Conservation (phyloP, 805 yeast species). For the Lipomyces lipofer region DNA sequence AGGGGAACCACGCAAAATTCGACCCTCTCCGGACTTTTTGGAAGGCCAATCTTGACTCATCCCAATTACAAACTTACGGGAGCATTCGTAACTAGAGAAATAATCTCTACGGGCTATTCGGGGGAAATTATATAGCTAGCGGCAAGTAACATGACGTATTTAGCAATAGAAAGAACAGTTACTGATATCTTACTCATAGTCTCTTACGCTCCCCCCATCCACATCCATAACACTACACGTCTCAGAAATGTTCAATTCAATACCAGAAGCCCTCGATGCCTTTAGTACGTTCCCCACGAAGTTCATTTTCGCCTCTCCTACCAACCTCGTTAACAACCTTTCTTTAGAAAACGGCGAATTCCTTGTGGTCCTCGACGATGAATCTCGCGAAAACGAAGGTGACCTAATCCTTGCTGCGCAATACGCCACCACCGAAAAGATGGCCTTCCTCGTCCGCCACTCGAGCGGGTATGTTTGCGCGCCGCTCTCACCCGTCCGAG, state of each 20-base stretch:
- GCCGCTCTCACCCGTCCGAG: constrained; percentile 74
- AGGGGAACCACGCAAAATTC: too few species aligned
- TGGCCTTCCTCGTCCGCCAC: constrained; percentile 88
- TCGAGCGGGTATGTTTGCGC: constrained; percentile 87
- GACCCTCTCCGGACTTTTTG: too few species aligned
- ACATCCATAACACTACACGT: not conserved
- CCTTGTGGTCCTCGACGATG: constrained; percentile 95
- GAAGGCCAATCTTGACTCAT: too few species aligned
- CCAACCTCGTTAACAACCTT: too few species aligned
- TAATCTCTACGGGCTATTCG: too few species aligned
- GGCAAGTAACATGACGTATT: too few species aligned
- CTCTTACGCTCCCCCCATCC: too few species aligned
- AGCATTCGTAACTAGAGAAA: too few species aligned
- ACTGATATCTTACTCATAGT: not conserved
- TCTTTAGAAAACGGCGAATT: constrained; percentile 68
- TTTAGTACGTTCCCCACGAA: constrained; percentile 54
- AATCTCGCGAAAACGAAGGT: constrained; percentile 94
- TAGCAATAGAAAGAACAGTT: too few species aligned
- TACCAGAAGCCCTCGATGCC: constrained; percentile 72
- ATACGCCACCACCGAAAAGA: constrained; percentile 69
- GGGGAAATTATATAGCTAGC: too few species aligned
- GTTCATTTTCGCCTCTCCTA: too few species aligned
- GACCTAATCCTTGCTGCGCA: constrained; percentile 94
- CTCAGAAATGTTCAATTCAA: constrained; percentile 48
- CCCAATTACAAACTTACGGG: too few species aligned